Evolutionary conservation across 192 early-diverging fungal genomes (phyloP).

Genomic region (Rhizophagus prolifer): DNA sequence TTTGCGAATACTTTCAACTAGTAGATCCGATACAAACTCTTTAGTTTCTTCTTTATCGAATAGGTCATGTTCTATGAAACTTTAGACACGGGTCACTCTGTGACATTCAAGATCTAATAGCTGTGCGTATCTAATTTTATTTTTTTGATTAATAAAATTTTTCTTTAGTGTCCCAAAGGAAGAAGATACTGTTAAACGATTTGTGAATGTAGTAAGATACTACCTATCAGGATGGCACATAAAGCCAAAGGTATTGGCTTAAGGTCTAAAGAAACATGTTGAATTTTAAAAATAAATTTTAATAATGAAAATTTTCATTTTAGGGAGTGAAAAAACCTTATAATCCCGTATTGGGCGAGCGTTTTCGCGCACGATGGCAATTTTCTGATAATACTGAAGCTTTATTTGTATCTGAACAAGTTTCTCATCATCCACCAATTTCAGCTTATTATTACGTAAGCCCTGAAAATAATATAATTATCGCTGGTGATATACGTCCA

Average conservation of each 20-base stretch:
- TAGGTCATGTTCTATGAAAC: neutral
- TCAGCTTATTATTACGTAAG: slow-evolving; percentile 81
- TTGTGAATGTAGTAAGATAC: slow-evolving; percentile 81
- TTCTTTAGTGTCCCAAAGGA: slow-evolving; percentile 62
- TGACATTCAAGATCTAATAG: neutral
- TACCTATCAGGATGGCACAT: slow-evolving; percentile 93
- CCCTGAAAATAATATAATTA: slow-evolving; percentile 76
- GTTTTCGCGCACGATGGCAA: slow-evolving; percentile 81
- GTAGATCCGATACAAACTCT: neutral
- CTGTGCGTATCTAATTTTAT: neutral
- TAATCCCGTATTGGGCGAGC: slow-evolving; percentile 91
- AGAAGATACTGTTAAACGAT: slow-evolving; percentile 71
- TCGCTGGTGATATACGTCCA: slow-evolving; percentile 81
- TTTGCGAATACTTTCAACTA: neutral
- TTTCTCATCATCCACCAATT: slow-evolving; percentile 93
- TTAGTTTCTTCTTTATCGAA: neutral
- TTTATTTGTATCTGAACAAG: slow-evolving; percentile 86
- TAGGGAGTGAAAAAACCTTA: slow-evolving; percentile 94
- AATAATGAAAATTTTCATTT: neutral
- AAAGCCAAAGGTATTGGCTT: slow-evolving; percentile 70
- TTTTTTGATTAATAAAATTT: neutral
- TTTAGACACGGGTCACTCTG: neutral
- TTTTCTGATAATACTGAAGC: slow-evolving; percentile 70
- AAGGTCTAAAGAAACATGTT: neutral
- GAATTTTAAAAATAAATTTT: neutral